Conservation (phyloP, 106 monocot species). For the Dendrobium officinale region DNA sequence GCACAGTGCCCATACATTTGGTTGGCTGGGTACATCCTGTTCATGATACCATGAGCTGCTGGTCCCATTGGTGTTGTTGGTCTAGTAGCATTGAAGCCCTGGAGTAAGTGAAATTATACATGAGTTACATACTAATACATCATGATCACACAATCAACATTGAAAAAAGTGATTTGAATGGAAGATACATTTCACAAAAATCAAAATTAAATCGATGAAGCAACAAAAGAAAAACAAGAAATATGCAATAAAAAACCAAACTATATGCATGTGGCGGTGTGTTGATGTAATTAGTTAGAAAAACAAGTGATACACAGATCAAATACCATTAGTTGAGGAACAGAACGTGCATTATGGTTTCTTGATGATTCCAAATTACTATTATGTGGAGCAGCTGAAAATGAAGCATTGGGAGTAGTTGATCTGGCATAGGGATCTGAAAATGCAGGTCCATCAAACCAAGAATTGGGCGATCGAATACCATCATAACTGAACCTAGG, state of each 20-base stretch:
- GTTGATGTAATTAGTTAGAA: too few species aligned
- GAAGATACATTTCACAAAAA: too few species aligned
- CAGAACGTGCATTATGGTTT: slow-evolving; percentile 22
- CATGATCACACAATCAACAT: neutral
- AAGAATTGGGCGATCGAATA: slow-evolving; percentile 41
- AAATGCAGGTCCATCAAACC: slow-evolving; percentile 33
- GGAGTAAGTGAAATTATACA: neutral
- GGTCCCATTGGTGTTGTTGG: slow-evolving; percentile 27
- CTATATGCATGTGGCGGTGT: too few species aligned
- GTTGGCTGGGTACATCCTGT: slow-evolving; percentile 43
- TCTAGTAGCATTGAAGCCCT: slow-evolving; percentile 33
- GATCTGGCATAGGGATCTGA: slow-evolving; percentile 36
- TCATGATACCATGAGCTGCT: slow-evolving; percentile 24
- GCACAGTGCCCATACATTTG: slow-evolving; percentile 45
- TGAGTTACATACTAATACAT: slow-evolving; percentile 13
- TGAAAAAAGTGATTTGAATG: neutral
- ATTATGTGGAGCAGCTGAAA: slow-evolving; percentile 25
- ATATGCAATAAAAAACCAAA: too few species aligned
- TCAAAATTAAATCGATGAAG: too few species aligned
- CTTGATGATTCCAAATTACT: slow-evolving; percentile 17
- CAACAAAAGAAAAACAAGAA: too few species aligned
- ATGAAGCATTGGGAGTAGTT: slow-evolving; percentile 3
- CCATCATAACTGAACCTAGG: slow-evolving; percentile 49
- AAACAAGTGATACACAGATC: too few species aligned
- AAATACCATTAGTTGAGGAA: slow-evolving; percentile 10